Conservation (phyloP, 2,329 filamentous ascomycete genomes). For the Hypoxylon sp. region DNA sequence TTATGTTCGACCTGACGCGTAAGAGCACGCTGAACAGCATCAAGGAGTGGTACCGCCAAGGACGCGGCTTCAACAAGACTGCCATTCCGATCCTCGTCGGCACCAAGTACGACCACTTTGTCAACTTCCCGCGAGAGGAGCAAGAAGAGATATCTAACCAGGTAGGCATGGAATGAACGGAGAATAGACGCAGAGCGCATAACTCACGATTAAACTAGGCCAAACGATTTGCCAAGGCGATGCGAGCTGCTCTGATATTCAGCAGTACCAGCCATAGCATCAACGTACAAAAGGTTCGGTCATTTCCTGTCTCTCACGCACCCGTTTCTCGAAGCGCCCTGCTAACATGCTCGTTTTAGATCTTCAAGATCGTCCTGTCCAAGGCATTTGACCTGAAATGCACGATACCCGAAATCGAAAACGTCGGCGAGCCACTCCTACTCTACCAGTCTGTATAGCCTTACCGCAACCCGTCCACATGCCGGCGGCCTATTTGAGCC, state of each 20-base stretch:
- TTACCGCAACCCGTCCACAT: neutral
- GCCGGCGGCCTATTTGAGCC: neutral
- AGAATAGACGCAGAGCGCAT: neutral
- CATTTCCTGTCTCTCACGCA: neutral
- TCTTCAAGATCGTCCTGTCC: slow-evolving; percentile 98
- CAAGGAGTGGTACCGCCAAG: slow-evolving; percentile 99
- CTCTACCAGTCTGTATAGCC: slow-evolving; percentile 76
- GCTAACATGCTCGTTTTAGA: slow-evolving; percentile 61
- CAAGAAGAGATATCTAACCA: slow-evolving; percentile 98
- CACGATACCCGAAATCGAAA: slow-evolving; percentile 98
- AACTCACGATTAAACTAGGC: slow-evolving; percentile 64
- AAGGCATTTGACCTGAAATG: slow-evolving; percentile 99
- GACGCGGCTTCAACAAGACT: slow-evolving; percentile 98
- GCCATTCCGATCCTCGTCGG: slow-evolving; percentile 98
- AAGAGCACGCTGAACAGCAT: slow-evolving; percentile 99
- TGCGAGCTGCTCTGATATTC: slow-evolving; percentile 97
- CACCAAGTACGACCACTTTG: slow-evolving; percentile 99
- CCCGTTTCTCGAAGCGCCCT: neutral
- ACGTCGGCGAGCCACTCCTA: slow-evolving; percentile 92
- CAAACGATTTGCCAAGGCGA: slow-evolving; percentile 94
- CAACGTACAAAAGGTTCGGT: slow-evolving; percentile 90
- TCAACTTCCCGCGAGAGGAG: slow-evolving; percentile 96
- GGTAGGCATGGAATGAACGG: slow-evolving; percentile 55
- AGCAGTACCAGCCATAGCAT: slow-evolving; percentile 99
- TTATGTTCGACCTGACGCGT: slow-evolving; percentile 98